Evolutionary conservation across 306 rosid genomes (phyloP).

Genomic region (Medicago ruthenica): DNA sequence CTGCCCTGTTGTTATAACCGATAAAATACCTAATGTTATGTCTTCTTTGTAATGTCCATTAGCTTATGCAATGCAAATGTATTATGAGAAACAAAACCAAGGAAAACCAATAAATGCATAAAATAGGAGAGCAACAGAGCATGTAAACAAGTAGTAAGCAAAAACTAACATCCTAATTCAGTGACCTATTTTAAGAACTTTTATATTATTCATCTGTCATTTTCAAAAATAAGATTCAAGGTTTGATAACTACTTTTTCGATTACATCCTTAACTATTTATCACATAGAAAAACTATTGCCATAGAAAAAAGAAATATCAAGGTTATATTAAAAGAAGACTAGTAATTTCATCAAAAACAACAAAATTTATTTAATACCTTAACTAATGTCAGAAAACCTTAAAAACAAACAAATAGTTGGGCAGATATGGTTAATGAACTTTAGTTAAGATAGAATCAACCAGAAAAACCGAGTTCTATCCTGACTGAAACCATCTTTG

Average conservation of each 20-base stretch:
- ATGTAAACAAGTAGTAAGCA: not conserved
- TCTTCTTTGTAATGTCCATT: not conserved
- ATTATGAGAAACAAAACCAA: not conserved
- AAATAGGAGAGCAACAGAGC: not conserved
- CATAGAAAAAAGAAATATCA: not conserved
- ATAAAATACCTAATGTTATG: not conserved
- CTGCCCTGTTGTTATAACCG: not conserved
- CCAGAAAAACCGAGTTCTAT: not conserved
- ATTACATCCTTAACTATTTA: not conserved
- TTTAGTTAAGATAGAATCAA: not conserved
- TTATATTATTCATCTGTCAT: too few species aligned
- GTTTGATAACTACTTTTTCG: not conserved
- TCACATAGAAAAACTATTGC: not conserved
- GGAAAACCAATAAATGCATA: constrained; percentile 30
- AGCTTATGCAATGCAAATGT: not conserved
- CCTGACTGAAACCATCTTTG: not conserved
- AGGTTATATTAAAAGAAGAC: not conserved
- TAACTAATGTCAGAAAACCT: not conserved
- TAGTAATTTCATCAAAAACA: not conserved
- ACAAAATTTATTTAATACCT: not conserved
- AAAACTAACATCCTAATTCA: not conserved
- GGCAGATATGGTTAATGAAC: not conserved
- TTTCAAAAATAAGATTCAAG: not conserved
- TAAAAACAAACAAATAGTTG: not conserved
- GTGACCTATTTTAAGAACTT: not conserved